A percentile compares a stretch with the other conserved stretches of the same genome.
phyloP scores from a whole-genome alignment of 1,284 basidiomycete species.

The Trichosporon inkin region DNA sequence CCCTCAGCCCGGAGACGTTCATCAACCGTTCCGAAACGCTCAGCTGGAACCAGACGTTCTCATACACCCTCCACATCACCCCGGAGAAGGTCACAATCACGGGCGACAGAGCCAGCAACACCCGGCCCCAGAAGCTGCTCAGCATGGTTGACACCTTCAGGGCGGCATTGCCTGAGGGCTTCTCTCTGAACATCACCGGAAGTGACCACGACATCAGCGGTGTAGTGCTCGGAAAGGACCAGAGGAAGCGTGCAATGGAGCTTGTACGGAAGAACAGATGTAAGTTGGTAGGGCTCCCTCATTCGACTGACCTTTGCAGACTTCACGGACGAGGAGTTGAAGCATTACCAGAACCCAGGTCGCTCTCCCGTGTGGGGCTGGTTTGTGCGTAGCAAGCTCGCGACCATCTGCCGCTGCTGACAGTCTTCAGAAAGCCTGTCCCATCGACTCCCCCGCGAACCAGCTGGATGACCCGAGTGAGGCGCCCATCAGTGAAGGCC shows the following conservation, averaged over 20 bases:
- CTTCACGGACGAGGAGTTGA: conserved; percentile 46
- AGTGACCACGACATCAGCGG: conserved; percentile 50
- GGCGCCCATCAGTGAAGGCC: conserved; percentile 12
- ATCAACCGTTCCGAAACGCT: conserved; percentile 29
- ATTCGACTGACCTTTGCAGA: conserved; percentile 32
- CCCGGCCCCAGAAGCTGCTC: conserved; percentile 36
- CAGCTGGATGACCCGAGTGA: conserved; percentile 31
- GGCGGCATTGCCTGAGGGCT: conserved; percentile 35
- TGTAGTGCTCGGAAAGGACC: conserved; percentile 49
- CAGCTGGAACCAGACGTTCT: conserved; percentile 24
- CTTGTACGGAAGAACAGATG: conserved; percentile 44
- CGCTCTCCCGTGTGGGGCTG: conserved; percentile 47
- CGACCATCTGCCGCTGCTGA: background rate
- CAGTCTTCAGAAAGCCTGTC: conserved; percentile 42
- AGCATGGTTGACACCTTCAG: conserved; percentile 42
- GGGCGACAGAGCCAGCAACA: conserved; percentile 31
- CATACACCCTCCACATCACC: conserved; percentile 41
- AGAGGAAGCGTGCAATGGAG: conserved; percentile 47
- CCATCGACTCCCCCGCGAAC: conserved; percentile 46
- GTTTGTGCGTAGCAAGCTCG: conserved; percentile 38
- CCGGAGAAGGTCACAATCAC: conserved; percentile 25
- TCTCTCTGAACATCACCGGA: conserved; percentile 41
- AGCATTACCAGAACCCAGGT: conserved; percentile 44
- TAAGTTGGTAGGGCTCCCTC: conserved; percentile 30
- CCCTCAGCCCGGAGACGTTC: conserved; percentile 40